Evolutionary conservation across 331 rosid genomes (phyloP).

Genomic region (Cucumis variabilis): DNA sequence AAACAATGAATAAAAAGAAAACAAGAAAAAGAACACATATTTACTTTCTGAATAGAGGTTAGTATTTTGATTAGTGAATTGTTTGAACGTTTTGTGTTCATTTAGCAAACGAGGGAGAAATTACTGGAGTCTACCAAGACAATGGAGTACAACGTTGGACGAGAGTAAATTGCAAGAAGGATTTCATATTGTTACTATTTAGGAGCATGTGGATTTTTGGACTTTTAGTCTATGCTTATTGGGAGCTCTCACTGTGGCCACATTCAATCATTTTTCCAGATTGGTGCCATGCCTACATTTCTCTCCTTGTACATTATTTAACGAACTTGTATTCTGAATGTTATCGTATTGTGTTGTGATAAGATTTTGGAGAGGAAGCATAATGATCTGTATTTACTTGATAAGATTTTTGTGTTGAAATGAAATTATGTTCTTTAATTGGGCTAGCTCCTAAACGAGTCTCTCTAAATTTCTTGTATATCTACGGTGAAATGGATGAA

Average conservation of each 20-base stretch:
- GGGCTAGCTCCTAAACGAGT: no score
- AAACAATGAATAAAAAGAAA: no score
- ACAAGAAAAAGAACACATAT: no score
- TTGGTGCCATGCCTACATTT: not conserved
- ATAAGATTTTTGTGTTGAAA: not conserved
- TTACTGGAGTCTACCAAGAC: not conserved
- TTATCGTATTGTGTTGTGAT: not conserved
- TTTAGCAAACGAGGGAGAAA: not conserved
- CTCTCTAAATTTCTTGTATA: no score
- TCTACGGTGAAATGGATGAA: no score
- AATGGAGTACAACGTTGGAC: not conserved
- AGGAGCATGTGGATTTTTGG: no score
- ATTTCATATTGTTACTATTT: not conserved
- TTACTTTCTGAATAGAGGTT: no score
- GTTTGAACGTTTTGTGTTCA: not conserved
- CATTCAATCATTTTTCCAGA: not conserved
- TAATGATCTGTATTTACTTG: slow-evolving; percentile 16
- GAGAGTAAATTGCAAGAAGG: not conserved
- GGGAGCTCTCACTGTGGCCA: not conserved
- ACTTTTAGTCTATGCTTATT: not conserved
- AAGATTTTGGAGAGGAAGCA: not conserved
- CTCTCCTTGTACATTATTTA: not conserved
- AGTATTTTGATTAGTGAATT: not conserved
- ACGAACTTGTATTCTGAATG: not conserved
- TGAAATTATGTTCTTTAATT: no score